Percentiles rank a stretch among this genome's conserved stretches.
Conservation (phyloP, 1,139 yeast species). For the Arxiozyma heterogenica region DNA sequence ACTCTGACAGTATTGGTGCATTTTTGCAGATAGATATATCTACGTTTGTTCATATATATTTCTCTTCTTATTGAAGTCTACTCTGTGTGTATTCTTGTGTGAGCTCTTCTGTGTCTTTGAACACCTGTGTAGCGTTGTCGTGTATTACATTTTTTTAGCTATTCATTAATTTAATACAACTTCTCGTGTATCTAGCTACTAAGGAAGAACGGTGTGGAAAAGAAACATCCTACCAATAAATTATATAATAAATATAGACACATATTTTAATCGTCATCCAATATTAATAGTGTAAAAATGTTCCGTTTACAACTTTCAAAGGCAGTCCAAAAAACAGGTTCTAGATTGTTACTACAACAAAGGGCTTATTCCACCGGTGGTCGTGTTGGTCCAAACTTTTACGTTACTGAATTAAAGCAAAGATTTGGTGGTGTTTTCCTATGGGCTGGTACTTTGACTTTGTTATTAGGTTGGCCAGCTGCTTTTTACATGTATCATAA, state of each 20-base stretch:
- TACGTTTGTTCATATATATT: too few species aligned
- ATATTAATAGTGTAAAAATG: neutral
- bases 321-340: neutral
- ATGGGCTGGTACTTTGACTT: slow-evolving; percentile 17
- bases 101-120: too few species aligned
- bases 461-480: slow-evolving; percentile 25
- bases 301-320: neutral
- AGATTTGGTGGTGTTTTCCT: slow-evolving; percentile 12
- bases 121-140: too few species aligned
- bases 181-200: too few species aligned
- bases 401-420: slow-evolving; percentile 18
- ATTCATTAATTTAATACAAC: too few species aligned
- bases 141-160: too few species aligned
- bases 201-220: neutral
- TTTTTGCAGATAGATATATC: too few species aligned
- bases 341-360: slow-evolving; percentile 2
- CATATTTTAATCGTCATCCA: neutral
- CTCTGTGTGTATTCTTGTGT: too few species aligned
- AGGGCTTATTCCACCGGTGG: slow-evolving; percentile 2
- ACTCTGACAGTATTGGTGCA: too few species aligned
- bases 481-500: slow-evolving; percentile 9
- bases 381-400: slow-evolving; percentile 19
- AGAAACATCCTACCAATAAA: neutral
- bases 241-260: neutral
- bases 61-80: too few species aligned